Base-by-base conservation (phyloP, 192 early-diverging fungal genomes). In the Coemansia sp. region DNA sequence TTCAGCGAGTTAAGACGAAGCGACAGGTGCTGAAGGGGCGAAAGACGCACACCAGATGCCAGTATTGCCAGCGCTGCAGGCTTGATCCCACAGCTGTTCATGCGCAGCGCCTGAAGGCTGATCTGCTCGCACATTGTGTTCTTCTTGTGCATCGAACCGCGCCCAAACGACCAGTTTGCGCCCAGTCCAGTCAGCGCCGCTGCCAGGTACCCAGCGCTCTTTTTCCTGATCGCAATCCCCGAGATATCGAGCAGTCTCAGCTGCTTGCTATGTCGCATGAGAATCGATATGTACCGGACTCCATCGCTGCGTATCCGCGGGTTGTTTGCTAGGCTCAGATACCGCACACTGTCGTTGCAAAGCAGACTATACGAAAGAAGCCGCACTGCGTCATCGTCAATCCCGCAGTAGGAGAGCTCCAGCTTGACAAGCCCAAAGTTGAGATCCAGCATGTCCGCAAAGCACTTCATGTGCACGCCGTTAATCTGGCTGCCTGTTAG, bases 351-450 rank as follows among this genome's bases (percentile, higher is more conserved):
- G 75, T 91, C 89, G 53, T 82, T 87, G 63, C 88, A 84, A 44
- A 94, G 69, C 45, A 93, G 59, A 65, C 90, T 89, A 78, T 93
- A 90, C 6, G 90, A 69, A 8, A 94, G 64, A 58, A 90, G 71
- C 64, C 91, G 89, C 44, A 87, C 63, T 68, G 89, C 87, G 69
- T 91, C 85, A 69, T 93, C 92, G 44, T 92, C 92, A 16, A 94
- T 61, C 5, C 78, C 80, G 63, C 93, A 94, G 69, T 88, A 83
- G 54, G 87, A 85, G 46, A 94, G 69, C 45, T 84, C 85, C 19
- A 94, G 84, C 54, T 87, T 84, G 54, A 71, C 70, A 41, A 94
- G 75, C 22, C 91, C 90, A 85, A 90, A 90, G 60, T 91, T 88
- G 22, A 93, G 81, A 22, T 87, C 88, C 20, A 94, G 80, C 56